These are phyloP conservation scores for Cochlearia excelsa DNA, from an alignment of 345 rosid species.

Conservation along the genomic window DNA sequence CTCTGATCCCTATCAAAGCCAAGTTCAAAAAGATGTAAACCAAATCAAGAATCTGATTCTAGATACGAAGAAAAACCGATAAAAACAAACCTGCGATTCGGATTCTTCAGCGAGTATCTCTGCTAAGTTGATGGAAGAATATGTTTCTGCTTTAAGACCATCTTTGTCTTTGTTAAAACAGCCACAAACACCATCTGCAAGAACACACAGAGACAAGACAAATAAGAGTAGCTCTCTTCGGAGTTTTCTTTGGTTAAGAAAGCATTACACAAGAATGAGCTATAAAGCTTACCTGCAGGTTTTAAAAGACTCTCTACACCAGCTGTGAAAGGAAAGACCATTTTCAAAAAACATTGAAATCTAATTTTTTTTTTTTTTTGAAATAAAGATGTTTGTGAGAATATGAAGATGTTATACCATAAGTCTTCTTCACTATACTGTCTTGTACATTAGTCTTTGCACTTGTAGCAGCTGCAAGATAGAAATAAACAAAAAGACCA, in stretches of 20 bases:
- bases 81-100: slow-evolving; percentile 19
- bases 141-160: slow-evolving; percentile 30
- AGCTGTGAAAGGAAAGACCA: too few relatives aligned
- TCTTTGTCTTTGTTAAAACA: slow-evolving; percentile 30
- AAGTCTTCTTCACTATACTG: slow-evolving; percentile 10
- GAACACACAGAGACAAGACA: background rate
- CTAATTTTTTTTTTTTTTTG: too few relatives aligned
- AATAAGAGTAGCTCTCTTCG: slow-evolving; percentile 12
- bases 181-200: slow-evolving; percentile 37
- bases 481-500: slow-evolving; percentile 18
- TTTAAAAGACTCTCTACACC: slow-evolving; percentile 20
- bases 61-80: too few relatives aligned
- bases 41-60: slow-evolving; percentile 3
- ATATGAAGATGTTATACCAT: background rate
- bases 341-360: too few relatives aligned
- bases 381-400: too few relatives aligned
- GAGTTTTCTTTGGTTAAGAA: slow-evolving; percentile 8
- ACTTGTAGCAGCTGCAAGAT: slow-evolving; percentile 28
- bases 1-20: slow-evolving; percentile 27
- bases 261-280: background rate
- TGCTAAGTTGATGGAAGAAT: slow-evolving; percentile 24
- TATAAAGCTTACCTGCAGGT: slow-evolving; percentile 30
- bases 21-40: slow-evolving; percentile 1
- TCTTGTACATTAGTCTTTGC: slow-evolving; percentile 20
- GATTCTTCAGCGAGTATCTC: slow-evolving; percentile 32